Evolutionary conservation across 345 rosid species (phyloP).

Genomic region (Balakata baccata): DNA sequence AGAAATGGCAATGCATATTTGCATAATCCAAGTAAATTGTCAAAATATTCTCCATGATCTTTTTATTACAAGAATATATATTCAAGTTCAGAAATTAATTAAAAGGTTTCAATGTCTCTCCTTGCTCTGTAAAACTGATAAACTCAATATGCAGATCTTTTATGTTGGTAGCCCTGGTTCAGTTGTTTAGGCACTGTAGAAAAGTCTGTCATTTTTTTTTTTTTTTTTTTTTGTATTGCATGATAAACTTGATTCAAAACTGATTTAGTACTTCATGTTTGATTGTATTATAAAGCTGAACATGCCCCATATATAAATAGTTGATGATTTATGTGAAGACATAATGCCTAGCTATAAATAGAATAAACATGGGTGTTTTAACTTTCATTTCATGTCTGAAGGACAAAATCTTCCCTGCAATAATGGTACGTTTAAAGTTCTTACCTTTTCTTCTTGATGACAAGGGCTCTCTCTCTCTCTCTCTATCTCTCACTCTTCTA

Average conservation of each 20-base stretch:
- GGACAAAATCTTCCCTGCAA: neutral
- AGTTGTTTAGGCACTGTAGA: neutral
- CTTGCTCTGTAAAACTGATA: neutral
- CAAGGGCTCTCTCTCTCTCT: neutral
- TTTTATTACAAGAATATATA: neutral
- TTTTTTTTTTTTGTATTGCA: neutral
- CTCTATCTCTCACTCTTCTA: neutral
- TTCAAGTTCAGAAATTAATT: neutral
- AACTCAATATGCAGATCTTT: neutral
- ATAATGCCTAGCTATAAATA: slow-evolving; percentile 14
- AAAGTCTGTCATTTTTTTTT: neutral
- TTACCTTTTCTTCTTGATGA: slow-evolving; percentile 4
- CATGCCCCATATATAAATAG: neutral
- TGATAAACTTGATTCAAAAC: neutral
- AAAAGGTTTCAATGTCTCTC: neutral
- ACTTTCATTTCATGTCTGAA: slow-evolving; percentile 22
- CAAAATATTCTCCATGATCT: neutral
- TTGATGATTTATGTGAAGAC: neutral
- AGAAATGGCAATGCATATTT: neutral
- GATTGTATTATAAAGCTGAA: neutral
- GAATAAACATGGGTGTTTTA: slow-evolving; percentile 20
- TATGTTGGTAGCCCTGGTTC: neutral
- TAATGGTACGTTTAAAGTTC: slow-evolving; percentile 12
- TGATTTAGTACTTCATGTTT: neutral
- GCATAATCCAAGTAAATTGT: neutral